phyloP scores from a whole-genome alignment of 176 grass and related monocot genomes.

The Cenchrus purpureus region DNA sequence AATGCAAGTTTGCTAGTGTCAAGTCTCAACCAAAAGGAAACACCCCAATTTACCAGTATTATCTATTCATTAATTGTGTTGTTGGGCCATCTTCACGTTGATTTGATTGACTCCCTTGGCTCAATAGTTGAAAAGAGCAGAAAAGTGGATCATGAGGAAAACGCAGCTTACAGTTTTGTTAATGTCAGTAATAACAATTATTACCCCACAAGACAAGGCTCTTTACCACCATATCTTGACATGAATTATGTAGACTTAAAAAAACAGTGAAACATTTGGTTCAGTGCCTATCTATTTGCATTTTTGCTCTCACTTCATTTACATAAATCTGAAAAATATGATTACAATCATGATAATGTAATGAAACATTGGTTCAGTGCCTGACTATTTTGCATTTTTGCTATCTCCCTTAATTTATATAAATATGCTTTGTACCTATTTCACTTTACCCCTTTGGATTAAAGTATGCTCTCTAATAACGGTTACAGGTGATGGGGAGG shows the following conservation, averaged over 20 bases:
- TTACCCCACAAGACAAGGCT: neutral
- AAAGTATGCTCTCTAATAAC: conserved; percentile 37
- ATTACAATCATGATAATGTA: neutral
- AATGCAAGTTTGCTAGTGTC: neutral
- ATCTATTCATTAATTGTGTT: neutral
- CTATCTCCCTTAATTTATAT: neutral
- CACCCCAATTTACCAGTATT: neutral
- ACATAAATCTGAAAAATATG: neutral
- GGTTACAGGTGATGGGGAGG: conserved; percentile 84
- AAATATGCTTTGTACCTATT: neutral
- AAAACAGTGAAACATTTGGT: no score
- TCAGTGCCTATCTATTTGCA: no score
- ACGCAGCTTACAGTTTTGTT: neutral
- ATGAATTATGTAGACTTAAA: neutral
- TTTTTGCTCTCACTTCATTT: no score
- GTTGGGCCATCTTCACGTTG: neutral
- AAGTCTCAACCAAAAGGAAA: neutral
- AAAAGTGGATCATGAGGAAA: neutral
- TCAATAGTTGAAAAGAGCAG: neutral
- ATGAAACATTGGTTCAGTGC: neutral
- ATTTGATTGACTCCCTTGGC: neutral
- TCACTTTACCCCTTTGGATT: neutral
- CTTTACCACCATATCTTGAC: neutral
- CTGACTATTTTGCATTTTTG: conserved; percentile 16
- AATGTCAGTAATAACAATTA: neutral